Evolutionary conservation across 176 grass and related monocot genomes (phyloP).

Genomic region (Aegilops sharonensis): DNA sequence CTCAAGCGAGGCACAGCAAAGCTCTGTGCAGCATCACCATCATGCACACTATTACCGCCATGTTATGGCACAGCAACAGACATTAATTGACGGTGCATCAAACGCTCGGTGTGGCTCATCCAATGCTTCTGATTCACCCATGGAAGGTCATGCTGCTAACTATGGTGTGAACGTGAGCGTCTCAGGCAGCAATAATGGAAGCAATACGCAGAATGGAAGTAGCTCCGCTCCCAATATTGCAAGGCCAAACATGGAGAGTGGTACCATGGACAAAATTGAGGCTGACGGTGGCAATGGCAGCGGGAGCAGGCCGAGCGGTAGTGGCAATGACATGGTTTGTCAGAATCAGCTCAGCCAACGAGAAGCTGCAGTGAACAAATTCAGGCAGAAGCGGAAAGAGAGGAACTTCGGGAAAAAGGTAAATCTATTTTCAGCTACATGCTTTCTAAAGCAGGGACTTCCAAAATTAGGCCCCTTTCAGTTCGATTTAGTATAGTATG

Average conservation of each 20-base stretch:
- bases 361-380: slow-evolving; percentile 89
- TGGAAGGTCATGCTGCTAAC: slow-evolving; percentile 79
- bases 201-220: slow-evolving; percentile 63
- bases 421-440: slow-evolving; percentile 30
- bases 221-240: slow-evolving; percentile 36
- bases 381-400: slow-evolving; percentile 85
- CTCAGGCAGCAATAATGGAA: slow-evolving; percentile 66
- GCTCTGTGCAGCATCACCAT: slow-evolving; percentile 60
- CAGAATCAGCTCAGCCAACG: slow-evolving; percentile 53
- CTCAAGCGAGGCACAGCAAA: slow-evolving; percentile 38
- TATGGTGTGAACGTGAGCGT: slow-evolving; percentile 58
- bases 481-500: neutral
- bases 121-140: slow-evolving; percentile 41
- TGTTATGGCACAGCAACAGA: slow-evolving; percentile 38
- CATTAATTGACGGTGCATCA: slow-evolving; percentile 37
- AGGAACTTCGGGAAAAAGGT: slow-evolving; percentile 93
- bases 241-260: slow-evolving; percentile 59
- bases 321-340: slow-evolving; percentile 45
- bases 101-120: slow-evolving; percentile 52
- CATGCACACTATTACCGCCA: slow-evolving; percentile 58
- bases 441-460: neutral
- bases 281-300: slow-evolving; percentile 38
- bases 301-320: slow-evolving; percentile 41
- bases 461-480: neutral
- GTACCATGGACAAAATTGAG: slow-evolving; percentile 36